These are phyloP conservation scores for Chlorociboria aeruginascens DNA, from an alignment of 495 filamentous ascomycete genomes.

Conservation along the genomic window DNA sequence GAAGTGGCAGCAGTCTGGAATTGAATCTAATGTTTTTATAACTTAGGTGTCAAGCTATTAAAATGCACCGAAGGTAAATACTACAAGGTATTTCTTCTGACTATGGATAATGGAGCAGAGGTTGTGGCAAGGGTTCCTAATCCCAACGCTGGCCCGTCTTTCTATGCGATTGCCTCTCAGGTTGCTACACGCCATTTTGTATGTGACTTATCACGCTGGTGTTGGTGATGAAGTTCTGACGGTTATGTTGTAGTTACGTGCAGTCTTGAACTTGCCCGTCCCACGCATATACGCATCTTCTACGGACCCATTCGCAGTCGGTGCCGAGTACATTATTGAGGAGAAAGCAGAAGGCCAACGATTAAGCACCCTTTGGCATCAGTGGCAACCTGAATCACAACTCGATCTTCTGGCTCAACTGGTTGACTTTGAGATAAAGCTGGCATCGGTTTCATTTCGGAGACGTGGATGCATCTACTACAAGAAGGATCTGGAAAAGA, in stretches of 20 bases:
- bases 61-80: conserved; percentile 26
- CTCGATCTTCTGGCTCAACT: conserved; percentile 24
- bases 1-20: background rate
- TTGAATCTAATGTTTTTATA: conserved; percentile 5
- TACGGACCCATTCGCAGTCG: conserved; percentile 7
- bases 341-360: conserved; percentile 9
- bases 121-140: conserved; percentile 23
- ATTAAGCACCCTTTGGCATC: conserved; percentile 11
- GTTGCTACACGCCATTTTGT: conserved; percentile 29
- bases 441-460: conserved; percentile 23
- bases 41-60: conserved; percentile 21
- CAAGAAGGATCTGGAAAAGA: conserved; percentile 24
- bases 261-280: conserved; percentile 20
- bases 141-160: conserved; percentile 11
- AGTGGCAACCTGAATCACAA: conserved; percentile 23
- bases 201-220: conserved; percentile 6
- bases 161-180: conserved; percentile 13
- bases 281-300: conserved; percentile 8
- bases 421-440: conserved; percentile 27
- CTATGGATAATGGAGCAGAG: conserved; percentile 28
- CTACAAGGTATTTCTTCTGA: conserved; percentile 28
- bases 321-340: conserved; percentile 15
- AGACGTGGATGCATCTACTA: conserved; percentile 31
- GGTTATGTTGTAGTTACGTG: conserved; percentile 22
- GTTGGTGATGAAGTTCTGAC: background rate